These are phyloP conservation scores for Haplographium delicatum DNA, from an alignment of 495 filamentous ascomycete genomes.

Conservation along the genomic window DNA sequence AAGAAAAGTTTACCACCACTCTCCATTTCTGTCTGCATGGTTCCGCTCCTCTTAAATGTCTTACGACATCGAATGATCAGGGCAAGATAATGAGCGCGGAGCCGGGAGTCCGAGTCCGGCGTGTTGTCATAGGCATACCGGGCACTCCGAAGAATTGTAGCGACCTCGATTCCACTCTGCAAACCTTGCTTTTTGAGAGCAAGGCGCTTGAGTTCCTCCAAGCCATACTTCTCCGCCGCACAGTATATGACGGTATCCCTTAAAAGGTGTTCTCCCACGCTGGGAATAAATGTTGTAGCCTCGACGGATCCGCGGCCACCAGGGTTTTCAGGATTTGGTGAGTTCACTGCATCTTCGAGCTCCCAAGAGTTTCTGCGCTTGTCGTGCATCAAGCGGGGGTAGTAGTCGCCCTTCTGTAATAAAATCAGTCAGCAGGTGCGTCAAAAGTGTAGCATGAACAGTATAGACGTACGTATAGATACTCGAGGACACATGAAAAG, in stretches of 20 bases:
- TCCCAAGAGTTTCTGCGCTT: constrained; percentile 63
- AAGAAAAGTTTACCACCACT: constrained; percentile 83
- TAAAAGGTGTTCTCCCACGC: constrained; percentile 61
- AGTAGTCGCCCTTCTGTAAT: constrained; percentile 73
- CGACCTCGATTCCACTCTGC: constrained; percentile 63
- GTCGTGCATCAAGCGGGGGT: constrained; percentile 67
- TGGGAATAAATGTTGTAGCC: constrained; percentile 65
- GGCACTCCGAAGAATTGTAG: constrained; percentile 76
- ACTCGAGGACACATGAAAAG: constrained; percentile 86
- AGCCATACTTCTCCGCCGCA: constrained; percentile 72
- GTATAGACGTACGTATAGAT: constrained; percentile 56
- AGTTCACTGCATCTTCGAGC: constrained; percentile 49
- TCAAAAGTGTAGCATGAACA: too few relatives aligned
- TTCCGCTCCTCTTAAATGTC: constrained; percentile 90
- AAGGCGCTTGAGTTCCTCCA: constrained; percentile 77
- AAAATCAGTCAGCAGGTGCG: neutral
- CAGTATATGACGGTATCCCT: constrained; percentile 92
- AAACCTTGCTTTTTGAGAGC: constrained; percentile 82
- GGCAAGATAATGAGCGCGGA: constrained; percentile 86
- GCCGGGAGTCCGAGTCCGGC: constrained; percentile 79
- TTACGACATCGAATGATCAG: constrained; percentile 79
- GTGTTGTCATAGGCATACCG: constrained; percentile 87
- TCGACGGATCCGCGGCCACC: constrained; percentile 37
- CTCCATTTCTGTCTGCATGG: constrained; percentile 96
- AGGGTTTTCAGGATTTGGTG: constrained; percentile 32